Base-by-base conservation (phyloP, 345 rosid genomes). In the Lepidium didymum region DNA sequence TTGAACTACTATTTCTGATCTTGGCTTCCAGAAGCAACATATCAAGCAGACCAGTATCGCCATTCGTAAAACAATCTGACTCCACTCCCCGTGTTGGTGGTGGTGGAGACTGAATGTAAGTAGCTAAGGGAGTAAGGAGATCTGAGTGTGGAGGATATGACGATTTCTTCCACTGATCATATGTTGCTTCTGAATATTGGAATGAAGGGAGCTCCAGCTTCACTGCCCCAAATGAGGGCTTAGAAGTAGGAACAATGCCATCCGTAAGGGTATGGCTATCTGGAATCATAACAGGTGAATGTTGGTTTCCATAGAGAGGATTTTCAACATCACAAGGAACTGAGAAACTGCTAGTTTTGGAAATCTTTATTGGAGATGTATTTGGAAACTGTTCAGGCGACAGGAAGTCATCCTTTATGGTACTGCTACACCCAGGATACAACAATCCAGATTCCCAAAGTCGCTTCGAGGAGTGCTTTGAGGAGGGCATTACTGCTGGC, bases 131-230 rank as follows among this genome's bases (percentile, higher is more conserved):
- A 18, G 83, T 86, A 46, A 84, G 82, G 27, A 83, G 73, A 63
- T 78, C 81, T 31, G 67, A 65, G 31, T 49, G 71, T 64, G 83
- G 86, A n/a, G 86, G 81, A 58, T 82, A 72, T 70, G 81, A 70
- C 9, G 84, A 69, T 64, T 76, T 59, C 61, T 80, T 86, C 94
- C 94, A 83, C 81, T 84, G 81, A 67, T 86, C 82, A 60, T 84
- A 79, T 53, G 75, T 84, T 71, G 82, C 72, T 81, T 87, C 96
- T 67, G 88, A 56, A 88, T 85, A 84, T 93, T 93, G 98, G 97
- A 93, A 91, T 88, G 98, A 93, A 93, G 97, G 97, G 98, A 93
- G 97, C 98, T 93, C 98, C 92, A 79, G 73, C 98, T 90, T 90
- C 96, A 83, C 75, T 70, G 87, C 83, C 89, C 70, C 88, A 4